These are phyloP conservation scores for Chaetothyriales sp. DNA, from an alignment of 2,329 filamentous ascomycete species.

Conservation along the genomic window DNA sequence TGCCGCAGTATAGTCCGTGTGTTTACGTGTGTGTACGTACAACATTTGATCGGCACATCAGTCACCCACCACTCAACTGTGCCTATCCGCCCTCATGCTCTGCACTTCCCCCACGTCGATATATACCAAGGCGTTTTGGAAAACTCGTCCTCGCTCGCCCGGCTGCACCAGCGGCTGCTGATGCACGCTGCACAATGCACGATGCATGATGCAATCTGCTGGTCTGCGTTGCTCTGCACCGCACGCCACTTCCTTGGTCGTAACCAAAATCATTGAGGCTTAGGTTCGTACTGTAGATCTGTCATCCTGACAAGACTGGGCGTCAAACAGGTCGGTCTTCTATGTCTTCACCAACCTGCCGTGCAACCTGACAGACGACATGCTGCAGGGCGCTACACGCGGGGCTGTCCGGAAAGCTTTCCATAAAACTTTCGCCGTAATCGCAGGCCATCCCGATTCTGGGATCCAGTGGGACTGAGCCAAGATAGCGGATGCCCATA, in stretches of 20 bases:
- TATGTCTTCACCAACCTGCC: slow-evolving; percentile 47
- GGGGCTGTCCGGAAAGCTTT: slow-evolving; percentile 83
- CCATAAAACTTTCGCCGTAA: slow-evolving; percentile 93
- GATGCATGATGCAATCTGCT: not conserved
- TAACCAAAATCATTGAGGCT: not conserved
- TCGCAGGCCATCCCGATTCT: slow-evolving; percentile 93
- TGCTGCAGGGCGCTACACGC: slow-evolving; percentile 66
- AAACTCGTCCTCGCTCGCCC: not conserved
- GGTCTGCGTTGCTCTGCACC: not conserved
- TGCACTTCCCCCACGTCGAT: not conserved
- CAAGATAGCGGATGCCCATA: slow-evolving; percentile 75
- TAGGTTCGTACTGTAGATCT: not conserved
- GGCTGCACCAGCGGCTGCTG: not conserved
- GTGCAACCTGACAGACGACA: slow-evolving; percentile 60
- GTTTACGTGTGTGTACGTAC: no score
- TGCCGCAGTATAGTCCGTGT: no score
- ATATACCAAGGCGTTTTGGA: not conserved
- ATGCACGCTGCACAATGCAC: not conserved
- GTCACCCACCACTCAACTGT: not conserved
- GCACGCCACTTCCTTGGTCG: not conserved
- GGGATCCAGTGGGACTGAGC: slow-evolving; percentile 79
- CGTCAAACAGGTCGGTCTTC: slow-evolving; percentile 20
- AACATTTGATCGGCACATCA: not conserved
- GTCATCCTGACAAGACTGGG: not conserved
- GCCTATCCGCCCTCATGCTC: not conserved